Evolutionary conservation across 73 alveolate genomes (phyloP), one percentile per base, ranked within the genome.

Genomic region (Paraurostyla sp.): DNA sequence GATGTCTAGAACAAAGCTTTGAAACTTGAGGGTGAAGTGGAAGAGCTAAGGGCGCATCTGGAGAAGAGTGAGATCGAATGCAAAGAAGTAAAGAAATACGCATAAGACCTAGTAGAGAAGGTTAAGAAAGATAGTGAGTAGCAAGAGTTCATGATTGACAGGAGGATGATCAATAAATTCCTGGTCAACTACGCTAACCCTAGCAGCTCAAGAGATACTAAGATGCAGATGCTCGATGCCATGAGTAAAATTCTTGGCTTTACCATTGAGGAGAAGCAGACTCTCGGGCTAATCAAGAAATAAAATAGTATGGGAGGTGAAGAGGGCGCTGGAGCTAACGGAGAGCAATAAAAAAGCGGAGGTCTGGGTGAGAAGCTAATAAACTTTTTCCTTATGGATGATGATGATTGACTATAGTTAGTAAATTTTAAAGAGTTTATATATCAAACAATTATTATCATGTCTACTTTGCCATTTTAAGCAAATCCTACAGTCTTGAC

Each of bases 151-250:
- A 38, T 62, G 88, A 56, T 85, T 18, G 95, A 89, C 65, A 38
- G 95, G 52, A 42, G 95, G 63, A 42, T 89, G 65, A 89, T 89
- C 56, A 89, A 80, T 51, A 51, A 89, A 36, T 89, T 81, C 83
- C 76, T 89, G 22, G 89, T 89, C 38, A 73, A 89, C n/a, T 89
- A 65, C 62, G 63, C 65, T 48, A 89, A 89, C 65, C 88, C 38
- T 20, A 65, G 43, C 18, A 76, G 73, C 43, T 32, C 89, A 6
- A 36, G 56, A 7, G 82, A 36, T 41, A 41, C 60, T 30, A 56
- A 49, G 30, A 15, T 25, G 52, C 83, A 88, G 49, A 88, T 88
- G 94, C 82, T 88, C 0, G 87, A 88, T 11, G 29, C 91, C 22
- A 80, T 88, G 91, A 75, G 91, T n/a, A 48, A 49, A 27, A 88